Evolutionary conservation across 2,329 filamentous ascomycete genomes (phyloP).

Genomic region (Hymenoscyphus infarciens): DNA sequence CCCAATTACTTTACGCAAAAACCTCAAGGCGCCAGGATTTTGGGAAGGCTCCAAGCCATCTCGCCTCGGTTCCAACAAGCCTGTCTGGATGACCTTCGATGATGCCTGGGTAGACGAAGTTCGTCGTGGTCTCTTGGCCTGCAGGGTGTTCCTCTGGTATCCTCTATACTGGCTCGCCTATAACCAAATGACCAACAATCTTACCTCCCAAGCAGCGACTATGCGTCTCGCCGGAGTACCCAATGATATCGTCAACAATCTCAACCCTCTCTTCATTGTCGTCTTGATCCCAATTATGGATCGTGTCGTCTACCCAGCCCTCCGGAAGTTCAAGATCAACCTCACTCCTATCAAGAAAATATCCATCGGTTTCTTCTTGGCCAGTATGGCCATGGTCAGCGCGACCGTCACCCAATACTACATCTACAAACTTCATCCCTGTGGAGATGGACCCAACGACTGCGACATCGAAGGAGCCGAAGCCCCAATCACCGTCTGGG

Average conservation of each 20-base stretch:
- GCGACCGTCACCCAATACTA: constrained; percentile 55
- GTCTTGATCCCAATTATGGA: constrained; percentile 53
- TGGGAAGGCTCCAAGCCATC: constrained; percentile 60
- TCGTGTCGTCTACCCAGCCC: constrained; percentile 54
- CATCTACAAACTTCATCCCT: constrained; percentile 55
- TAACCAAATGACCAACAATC: constrained; percentile 64
- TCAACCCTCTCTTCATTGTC: constrained; percentile 58
- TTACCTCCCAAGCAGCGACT: constrained; percentile 57
- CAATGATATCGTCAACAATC: constrained; percentile 59
- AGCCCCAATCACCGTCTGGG: constrained; percentile 49
- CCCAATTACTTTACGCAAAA: constrained; percentile 48
- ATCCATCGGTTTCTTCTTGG: constrained; percentile 54
- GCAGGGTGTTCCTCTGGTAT: constrained; percentile 64
- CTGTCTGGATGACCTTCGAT: constrained; percentile 75
- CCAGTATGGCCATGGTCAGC: constrained; percentile 50
- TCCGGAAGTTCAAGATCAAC: constrained; percentile 48
- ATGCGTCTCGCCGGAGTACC: constrained; percentile 43
- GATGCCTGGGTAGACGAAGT: constrained; percentile 73
- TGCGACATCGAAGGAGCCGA: constrained; percentile 48
- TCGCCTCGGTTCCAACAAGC: constrained; percentile 54
- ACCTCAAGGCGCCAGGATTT: constrained; percentile 52
- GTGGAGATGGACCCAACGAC: constrained; percentile 44
- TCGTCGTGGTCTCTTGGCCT: constrained; percentile 53
- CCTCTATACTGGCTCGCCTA: constrained; percentile 48
- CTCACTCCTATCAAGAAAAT: constrained; percentile 57